These are phyloP conservation scores for Colletotrichum karsti DNA, from an alignment of 2,329 filamentous ascomycete species.

Conservation along the genomic window DNA sequence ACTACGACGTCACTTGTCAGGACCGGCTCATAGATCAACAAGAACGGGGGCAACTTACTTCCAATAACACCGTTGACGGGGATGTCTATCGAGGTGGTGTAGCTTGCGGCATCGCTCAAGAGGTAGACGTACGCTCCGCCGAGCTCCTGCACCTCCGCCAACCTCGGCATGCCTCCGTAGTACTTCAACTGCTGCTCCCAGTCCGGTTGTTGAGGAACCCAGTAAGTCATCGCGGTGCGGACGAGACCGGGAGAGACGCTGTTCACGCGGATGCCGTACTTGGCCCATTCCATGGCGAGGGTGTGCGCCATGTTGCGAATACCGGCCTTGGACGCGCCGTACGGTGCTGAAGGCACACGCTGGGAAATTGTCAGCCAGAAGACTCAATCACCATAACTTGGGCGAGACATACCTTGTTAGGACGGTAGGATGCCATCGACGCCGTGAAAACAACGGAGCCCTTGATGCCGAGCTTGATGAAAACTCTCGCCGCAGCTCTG, in stretches of 20 bases:
- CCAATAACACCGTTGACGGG: slow-evolving; percentile 53
- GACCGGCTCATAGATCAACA: neutral
- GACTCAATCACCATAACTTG: neutral
- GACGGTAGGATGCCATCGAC: slow-evolving; percentile 56
- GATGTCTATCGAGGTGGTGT: slow-evolving; percentile 60
- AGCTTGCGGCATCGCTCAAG: slow-evolving; percentile 59
- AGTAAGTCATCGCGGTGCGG: slow-evolving; percentile 56
- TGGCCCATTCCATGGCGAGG: slow-evolving; percentile 56
- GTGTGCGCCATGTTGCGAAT: slow-evolving; percentile 49
- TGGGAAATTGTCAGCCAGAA: neutral
- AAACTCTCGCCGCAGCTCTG: slow-evolving; percentile 52
- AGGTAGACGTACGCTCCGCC: slow-evolving; percentile 66
- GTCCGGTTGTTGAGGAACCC: slow-evolving; percentile 58
- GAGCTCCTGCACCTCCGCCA: slow-evolving; percentile 52
- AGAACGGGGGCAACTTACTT: neutral
- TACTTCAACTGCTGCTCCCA: slow-evolving; percentile 67
- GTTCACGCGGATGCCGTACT: slow-evolving; percentile 56
- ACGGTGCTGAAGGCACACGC: slow-evolving; percentile 59
- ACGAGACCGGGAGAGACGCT: slow-evolving; percentile 53
- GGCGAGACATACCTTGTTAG: slow-evolving; percentile 44
- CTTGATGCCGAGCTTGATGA: slow-evolving; percentile 44
- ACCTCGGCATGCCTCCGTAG: slow-evolving; percentile 63
- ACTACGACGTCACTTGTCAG: neutral
- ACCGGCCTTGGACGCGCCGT: slow-evolving; percentile 54
- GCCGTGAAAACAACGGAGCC: slow-evolving; percentile 54